Evolutionary conservation across 1,284 basidiomycete species (phyloP), one percentile per base, ranked within the genome.

Genomic region (Cryptococcus neoformans): DNA sequence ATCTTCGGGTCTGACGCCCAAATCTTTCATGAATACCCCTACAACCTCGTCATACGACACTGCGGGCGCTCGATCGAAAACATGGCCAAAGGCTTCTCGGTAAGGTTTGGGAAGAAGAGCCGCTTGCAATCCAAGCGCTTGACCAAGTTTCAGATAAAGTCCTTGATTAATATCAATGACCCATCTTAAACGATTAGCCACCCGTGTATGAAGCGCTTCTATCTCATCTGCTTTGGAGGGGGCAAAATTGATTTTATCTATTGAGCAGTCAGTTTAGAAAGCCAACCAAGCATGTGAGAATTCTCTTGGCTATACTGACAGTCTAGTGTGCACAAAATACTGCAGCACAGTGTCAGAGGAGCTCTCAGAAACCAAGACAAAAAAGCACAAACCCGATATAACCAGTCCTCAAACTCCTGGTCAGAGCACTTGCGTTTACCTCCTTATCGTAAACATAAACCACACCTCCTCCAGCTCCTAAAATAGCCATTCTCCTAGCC

Each of bases 61-160:
- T 57, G 88, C 87, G 0, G 91, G 90, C 0, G 92, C 90, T 51
- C 88, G 85, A 65, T 94, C 92, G 65, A 93, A 93, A 2, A 94
- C 82, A 56, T 83, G 84, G 0, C 84, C 81, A 64, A 95, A 92
- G 56, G 89, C 89, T 62, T 83, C 81, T 64, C 91, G 86, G 77
- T 93, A 88, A 1, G 90, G 85, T 57, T 83, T 83, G 0, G 92
- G 92, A 4, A 95, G 82, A 1, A 94, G 73, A 0, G 87, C 87
- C 0, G 90, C 86, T 75, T 93, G 93, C 11, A 89, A 85, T 7
- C 87, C 73, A 28, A 79, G 58, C 2, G 62, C 79, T 81, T 75
- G 73, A 80, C 89, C 91, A 39, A 93, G 87, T 75, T 95, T 95
- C 68, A 94, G 89, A 74, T 93, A 94, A 8, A 94, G 79, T 2